phyloP scores from a whole-genome alignment of 75 land plant species.

The Gnetum montanum region DNA sequence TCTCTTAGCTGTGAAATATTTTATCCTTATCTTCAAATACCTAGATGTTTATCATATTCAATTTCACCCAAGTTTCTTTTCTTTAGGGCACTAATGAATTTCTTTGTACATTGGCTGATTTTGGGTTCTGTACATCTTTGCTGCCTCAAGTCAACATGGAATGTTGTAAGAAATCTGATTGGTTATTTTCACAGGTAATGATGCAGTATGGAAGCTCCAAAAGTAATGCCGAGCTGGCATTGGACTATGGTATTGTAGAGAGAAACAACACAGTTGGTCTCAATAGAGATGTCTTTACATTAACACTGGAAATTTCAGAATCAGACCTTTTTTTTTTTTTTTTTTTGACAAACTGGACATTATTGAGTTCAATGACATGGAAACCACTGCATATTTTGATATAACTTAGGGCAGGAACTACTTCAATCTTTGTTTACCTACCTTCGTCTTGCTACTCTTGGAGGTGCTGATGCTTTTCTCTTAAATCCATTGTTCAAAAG shows the following conservation, averaged over 20 bases:
- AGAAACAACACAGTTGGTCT: not conserved
- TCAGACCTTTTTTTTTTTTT: slow-evolving; percentile 80
- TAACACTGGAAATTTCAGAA: slow-evolving; percentile 51
- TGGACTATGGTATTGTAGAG: slow-evolving; percentile 70
- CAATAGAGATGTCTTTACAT: not conserved
- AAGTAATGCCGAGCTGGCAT: slow-evolving; percentile 49
- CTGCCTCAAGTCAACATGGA: too few relatives aligned
- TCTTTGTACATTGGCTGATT: too few relatives aligned
- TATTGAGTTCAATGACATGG: slow-evolving; percentile 71
- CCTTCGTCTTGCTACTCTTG: slow-evolving; percentile 65
- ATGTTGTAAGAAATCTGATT: too few relatives aligned
- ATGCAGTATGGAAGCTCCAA: slow-evolving; percentile 89
- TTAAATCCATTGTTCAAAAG: slow-evolving; percentile 83
- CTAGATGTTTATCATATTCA: too few relatives aligned
- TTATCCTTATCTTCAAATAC: too few relatives aligned
- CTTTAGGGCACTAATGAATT: too few relatives aligned
- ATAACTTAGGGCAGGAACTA: slow-evolving; percentile 44
- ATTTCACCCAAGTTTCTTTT: too few relatives aligned
- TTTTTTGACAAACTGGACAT: slow-evolving; percentile 88
- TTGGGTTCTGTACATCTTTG: too few relatives aligned
- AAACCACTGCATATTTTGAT: slow-evolving; percentile 62
- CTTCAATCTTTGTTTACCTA: slow-evolving; percentile 69
- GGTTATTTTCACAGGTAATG: slow-evolving; percentile 35
- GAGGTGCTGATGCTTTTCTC: slow-evolving; percentile 85
- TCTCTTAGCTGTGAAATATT: too few relatives aligned